Evolutionary conservation across 192 early-diverging fungal species (phyloP).

Genomic region (Coemansia sp.): DNA sequence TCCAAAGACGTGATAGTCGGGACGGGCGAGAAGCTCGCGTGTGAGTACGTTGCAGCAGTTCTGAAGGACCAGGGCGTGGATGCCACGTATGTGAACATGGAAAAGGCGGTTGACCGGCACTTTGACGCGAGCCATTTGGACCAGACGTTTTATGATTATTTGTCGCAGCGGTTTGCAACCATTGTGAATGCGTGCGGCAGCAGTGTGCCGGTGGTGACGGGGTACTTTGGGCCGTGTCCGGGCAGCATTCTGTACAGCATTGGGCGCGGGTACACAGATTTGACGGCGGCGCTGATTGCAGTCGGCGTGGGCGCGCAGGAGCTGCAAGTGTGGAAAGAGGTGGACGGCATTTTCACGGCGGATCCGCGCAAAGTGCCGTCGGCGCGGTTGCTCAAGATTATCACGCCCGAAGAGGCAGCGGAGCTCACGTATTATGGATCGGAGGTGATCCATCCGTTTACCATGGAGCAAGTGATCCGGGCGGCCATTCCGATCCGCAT

Average conservation of each 20-base stretch:
- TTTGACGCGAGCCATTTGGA: constrained; percentile 81
- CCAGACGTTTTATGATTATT: constrained; percentile 96
- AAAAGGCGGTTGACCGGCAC: constrained; percentile 75
- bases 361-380: constrained; percentile 93
- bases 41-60: constrained; percentile 82
- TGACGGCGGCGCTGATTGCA: constrained; percentile 92
- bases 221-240: constrained; percentile 97
- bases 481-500: constrained; percentile 97
- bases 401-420: constrained; percentile 96
- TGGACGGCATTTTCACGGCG: constrained; percentile 98
- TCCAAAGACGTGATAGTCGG: constrained; percentile 94
- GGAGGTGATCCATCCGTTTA: constrained; percentile 97
- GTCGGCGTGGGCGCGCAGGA: constrained; percentile 87
- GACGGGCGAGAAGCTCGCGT: constrained; percentile 91
- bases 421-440: constrained; percentile 97
- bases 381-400: constrained; percentile 83
- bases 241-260: constrained; percentile 87
- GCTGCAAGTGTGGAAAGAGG: constrained; percentile 99
- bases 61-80: constrained; percentile 77
- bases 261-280: constrained; percentile 97
- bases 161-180: constrained; percentile 67
- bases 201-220: constrained; percentile 88
- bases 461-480: constrained; percentile 99
- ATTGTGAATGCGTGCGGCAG: constrained; percentile 61
- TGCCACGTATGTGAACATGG: constrained; percentile 83